A percentile compares a stretch with the other conserved stretches of the same genome.
phyloP scores from a whole-genome alignment of 805 yeast species.

The Priceomyces castillae region DNA sequence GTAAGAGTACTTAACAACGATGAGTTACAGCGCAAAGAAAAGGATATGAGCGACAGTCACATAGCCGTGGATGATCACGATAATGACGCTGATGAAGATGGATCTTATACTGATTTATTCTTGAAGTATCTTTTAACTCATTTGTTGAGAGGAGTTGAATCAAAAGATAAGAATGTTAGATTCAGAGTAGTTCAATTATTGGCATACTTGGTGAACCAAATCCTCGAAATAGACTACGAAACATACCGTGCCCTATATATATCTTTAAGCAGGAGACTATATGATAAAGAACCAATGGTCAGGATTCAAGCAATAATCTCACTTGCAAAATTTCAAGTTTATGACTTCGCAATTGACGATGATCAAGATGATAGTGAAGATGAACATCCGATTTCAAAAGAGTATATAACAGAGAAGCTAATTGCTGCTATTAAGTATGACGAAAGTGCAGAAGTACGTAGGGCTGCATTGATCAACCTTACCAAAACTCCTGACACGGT shows the following conservation, averaged over 20 bases:
- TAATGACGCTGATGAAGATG: slow-evolving; percentile 33
- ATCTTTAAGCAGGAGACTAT: slow-evolving; percentile 59
- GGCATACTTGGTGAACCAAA: slow-evolving; percentile 65
- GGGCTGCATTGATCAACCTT: slow-evolving; percentile 76
- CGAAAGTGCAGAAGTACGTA: slow-evolving; percentile 81
- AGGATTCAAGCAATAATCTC: slow-evolving; percentile 84
- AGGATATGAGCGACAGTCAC: slow-evolving; percentile 18
- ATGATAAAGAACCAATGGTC: slow-evolving; percentile 73
- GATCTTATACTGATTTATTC: slow-evolving; percentile 47
- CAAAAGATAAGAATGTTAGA: slow-evolving; percentile 73
- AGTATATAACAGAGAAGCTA: slow-evolving; percentile 19
- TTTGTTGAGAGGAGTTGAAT: slow-evolving; percentile 72
- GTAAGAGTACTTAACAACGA: slow-evolving; percentile 47
- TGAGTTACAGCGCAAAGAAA: slow-evolving; percentile 25
- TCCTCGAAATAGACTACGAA: slow-evolving; percentile 74
- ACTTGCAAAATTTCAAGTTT: slow-evolving; percentile 68
- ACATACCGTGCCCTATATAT: slow-evolving; percentile 61
- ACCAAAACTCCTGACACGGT: slow-evolving; percentile 52
- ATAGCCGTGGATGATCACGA: slow-evolving; percentile 10
- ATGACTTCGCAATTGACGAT: slow-evolving; percentile 31
- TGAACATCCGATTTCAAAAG: slow-evolving; percentile 7
- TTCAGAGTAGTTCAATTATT: slow-evolving; percentile 75
- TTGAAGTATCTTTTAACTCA: slow-evolving; percentile 62
- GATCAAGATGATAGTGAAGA: slow-evolving; percentile 42
- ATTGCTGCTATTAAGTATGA: slow-evolving; percentile 65